A percentile compares a stretch with the other conserved stretches of the same genome.
phyloP scores from a whole-genome alignment of 495 filamentous ascomycete genomes.

The Talaromyces borbonicus region DNA sequence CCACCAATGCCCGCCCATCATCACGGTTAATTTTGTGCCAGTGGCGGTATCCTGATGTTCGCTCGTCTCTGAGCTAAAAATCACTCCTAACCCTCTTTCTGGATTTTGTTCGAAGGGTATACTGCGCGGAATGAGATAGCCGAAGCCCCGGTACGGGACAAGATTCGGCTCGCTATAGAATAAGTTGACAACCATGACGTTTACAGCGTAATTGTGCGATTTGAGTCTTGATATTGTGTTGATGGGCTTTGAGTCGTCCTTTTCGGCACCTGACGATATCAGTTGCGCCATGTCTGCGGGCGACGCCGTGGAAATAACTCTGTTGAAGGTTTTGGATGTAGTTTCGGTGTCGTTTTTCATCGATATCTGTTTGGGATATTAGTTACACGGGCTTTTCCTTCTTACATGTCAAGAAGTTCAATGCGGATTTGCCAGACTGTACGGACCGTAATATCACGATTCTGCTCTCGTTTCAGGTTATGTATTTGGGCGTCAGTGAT shows the following conservation, averaged over 20 bases:
- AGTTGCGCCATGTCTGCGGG: conserved; percentile 24
- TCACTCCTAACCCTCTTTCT: conserved; percentile 75
- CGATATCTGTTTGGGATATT: neutral
- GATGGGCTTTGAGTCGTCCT: conserved; percentile 9
- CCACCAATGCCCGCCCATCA: conserved; percentile 95
- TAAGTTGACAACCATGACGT: conserved; percentile 85
- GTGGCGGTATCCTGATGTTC: conserved; percentile 40
- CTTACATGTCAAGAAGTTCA: too few species aligned
- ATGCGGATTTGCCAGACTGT: neutral
- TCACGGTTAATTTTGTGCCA: conserved; percentile 86
- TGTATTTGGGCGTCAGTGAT: conserved; percentile 32
- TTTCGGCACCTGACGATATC: conserved; percentile 11
- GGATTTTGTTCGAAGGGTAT: conserved; percentile 65
- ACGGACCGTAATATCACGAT: conserved; percentile 16
- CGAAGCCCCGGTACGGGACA: conserved; percentile 63
- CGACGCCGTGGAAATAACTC: conserved; percentile 64
- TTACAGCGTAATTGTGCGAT: conserved; percentile 51
- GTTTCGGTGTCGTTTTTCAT: conserved; percentile 18
- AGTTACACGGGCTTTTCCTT: neutral
- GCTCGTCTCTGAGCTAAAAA: conserved; percentile 73
- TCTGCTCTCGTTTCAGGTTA: conserved; percentile 12
- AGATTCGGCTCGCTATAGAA: conserved; percentile 61
- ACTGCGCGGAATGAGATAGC: conserved; percentile 75
- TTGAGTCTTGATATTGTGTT: conserved; percentile 29
- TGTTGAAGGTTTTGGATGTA: conserved; percentile 34